Evolutionary conservation across 1,284 basidiomycete genomes (phyloP).

Genomic region (Cystobasidiaceae sp.): DNA sequence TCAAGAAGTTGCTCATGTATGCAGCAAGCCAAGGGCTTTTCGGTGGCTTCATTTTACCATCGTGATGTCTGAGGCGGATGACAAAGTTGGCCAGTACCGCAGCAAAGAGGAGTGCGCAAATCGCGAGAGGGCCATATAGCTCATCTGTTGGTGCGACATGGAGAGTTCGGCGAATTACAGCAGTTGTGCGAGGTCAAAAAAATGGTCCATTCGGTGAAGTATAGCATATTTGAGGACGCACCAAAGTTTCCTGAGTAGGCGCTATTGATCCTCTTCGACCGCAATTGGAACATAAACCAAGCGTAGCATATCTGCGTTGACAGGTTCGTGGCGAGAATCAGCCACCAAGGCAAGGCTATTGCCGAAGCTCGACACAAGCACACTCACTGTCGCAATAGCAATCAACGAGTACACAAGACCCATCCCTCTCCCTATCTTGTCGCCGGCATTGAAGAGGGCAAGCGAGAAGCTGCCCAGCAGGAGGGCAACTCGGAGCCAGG

Average conservation of each 20-base stretch:
- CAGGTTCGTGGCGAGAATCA: not conserved
- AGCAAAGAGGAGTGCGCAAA: constrained; percentile 72
- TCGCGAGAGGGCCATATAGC: constrained; percentile 69
- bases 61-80: constrained; percentile 52
- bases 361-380: not conserved
- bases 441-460: constrained; percentile 76
- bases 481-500: constrained; percentile 55
- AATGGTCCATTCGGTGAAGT: not conserved
- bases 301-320: constrained; percentile 60
- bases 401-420: constrained; percentile 80
- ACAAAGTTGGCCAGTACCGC: constrained; percentile 82
- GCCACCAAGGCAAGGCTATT: not conserved
- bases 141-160: constrained; percentile 56
- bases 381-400: constrained; percentile 40
- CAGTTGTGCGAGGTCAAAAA: not conserved
- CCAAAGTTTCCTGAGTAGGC: constrained; percentile 89
- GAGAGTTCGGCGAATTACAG: not conserved
- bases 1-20: constrained; percentile 23
- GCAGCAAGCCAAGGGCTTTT: constrained; percentile 30
- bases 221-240: constrained; percentile 47
- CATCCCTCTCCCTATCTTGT: constrained; percentile 68
- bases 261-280: constrained; percentile 83
- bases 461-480: constrained; percentile 79
- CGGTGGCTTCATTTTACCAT: constrained; percentile 25
- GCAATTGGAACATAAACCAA: constrained; percentile 76